Base-by-base conservation (phyloP, 225 moss, liverwort and hornwort genomes). In the Bryum argenteum region DNA sequence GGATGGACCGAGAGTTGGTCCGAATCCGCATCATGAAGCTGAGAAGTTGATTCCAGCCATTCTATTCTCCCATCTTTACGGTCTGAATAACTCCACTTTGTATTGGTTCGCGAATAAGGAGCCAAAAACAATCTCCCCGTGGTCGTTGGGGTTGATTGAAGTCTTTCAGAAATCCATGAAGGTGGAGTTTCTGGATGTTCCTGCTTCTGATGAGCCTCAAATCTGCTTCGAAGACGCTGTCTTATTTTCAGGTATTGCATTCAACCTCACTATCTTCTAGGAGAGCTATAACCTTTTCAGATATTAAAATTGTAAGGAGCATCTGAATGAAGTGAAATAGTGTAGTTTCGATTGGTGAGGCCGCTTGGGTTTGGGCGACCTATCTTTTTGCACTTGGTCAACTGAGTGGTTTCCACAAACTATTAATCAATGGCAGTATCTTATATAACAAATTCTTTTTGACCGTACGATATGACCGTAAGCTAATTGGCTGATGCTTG, bases 21-120 rank as follows among this genome's bases (percentile, higher is more conserved):
- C 96, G 23, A 97, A 92, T 54, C 96, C 96, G 48, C 96, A 97
- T 70, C 96, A 97, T 77, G 96, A 97, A 80, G 93, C 96, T 43
- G 96, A 97, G 60, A 97, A 97, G 59, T 81, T 97, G 54, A 81
- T 97, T 63, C 96, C 96, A 8, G 96, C 93, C 33, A 89, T 97
- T 79, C 73, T 97, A 10, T 86, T 97, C 56, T 90, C 93, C 2
- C 89, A 87, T 44, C 84, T 97, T 10, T 91, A 91, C 62, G 96
- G 96, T 47, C 64, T 93, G 17, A 83, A 80, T 43, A 79, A 82
- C 24, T 91, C 96, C 63, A 87, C 87, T 13, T 80, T 97, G 7
- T 88, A 87, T 71, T 97, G 96, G 96, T 97, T 97, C 72, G 79
- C 93, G 9, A 83, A 87, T 69, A 83, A 78, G 37, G 81, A 80